Conservation (phyloP, 768 basidiomycete genomes). For the Kwoniella dendrophila region DNA sequence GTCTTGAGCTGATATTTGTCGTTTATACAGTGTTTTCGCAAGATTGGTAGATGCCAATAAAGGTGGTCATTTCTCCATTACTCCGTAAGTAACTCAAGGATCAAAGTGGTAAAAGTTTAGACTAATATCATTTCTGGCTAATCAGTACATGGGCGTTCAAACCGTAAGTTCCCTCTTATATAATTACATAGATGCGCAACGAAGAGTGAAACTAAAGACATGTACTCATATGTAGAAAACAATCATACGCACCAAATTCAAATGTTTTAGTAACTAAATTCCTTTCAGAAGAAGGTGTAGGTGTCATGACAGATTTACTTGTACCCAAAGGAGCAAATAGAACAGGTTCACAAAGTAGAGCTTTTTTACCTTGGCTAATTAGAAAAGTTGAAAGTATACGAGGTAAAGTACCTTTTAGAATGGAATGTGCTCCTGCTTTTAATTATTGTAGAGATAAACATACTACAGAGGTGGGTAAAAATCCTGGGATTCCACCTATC, state of each 20-base stretch:
- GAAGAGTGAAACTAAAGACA: not conserved
- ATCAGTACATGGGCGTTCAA: conserved; percentile 47
- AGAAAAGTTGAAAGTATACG: conserved; percentile 68
- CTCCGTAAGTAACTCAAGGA: conserved; percentile 56
- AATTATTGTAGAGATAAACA: conserved; percentile 84
- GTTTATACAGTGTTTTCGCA: conserved; percentile 68
- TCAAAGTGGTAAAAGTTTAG: conserved; percentile 69
- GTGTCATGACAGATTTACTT: conserved; percentile 71
- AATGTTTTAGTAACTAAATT: conserved; percentile 89
- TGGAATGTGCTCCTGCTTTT: conserved; percentile 96
- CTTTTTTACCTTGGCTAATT: conserved; percentile 50
- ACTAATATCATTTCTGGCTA: not conserved
- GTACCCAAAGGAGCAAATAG: conserved; percentile 50
- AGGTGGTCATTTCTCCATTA: conserved; percentile 90
- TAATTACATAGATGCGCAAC: not conserved
- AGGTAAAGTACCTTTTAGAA: conserved; percentile 72
- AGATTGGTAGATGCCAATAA: conserved; percentile 60
- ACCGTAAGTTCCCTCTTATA: conserved; percentile 59
- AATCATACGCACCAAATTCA: conserved; percentile 50
- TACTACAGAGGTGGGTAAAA: conserved; percentile 59
- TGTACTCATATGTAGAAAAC: conserved; percentile 37
- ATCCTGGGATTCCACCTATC: no score
- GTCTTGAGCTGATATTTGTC: not conserved
- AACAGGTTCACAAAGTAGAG: conserved; percentile 27
- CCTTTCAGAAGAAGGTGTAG: conserved; percentile 84